Conservation (phyloP, 306 rosid genomes). For the Sicyos baderoa region DNA sequence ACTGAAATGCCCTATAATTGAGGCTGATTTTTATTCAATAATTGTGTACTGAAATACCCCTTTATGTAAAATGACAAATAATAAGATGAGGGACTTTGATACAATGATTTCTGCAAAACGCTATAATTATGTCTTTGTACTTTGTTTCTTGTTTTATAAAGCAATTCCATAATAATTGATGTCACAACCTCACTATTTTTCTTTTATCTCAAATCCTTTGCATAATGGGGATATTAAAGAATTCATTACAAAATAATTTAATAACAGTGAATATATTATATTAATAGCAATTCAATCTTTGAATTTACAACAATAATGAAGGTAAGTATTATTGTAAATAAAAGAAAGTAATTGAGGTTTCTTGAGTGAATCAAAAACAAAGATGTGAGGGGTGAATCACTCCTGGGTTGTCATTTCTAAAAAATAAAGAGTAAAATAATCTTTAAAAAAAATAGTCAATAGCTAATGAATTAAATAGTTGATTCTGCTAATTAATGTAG, state of each 20-base stretch:
- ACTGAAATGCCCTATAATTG: slow-evolving; percentile 20
- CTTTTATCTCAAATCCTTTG: background rate
- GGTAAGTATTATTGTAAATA: no score
- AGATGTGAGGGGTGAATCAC: no score
- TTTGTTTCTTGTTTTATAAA: slow-evolving; percentile 26
- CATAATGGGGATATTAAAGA: background rate
- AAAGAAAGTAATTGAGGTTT: no score
- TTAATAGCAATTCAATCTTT: no score
- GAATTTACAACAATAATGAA: no score
- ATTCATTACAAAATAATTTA: background rate
- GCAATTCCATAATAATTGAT: slow-evolving; percentile 25
- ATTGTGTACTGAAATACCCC: slow-evolving; percentile 14
- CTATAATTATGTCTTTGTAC: slow-evolving; percentile 34
- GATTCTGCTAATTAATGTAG: no score
- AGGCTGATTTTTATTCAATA: background rate
- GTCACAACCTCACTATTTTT: slow-evolving; percentile 23
- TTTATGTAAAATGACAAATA: slow-evolving; percentile 15
- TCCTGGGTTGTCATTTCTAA: no score
- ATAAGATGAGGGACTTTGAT: slow-evolving; percentile 12
- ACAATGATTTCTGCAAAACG: slow-evolving; percentile 28
- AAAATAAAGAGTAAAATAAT: no score
- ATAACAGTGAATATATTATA: no score
- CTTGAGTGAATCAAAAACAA: no score
- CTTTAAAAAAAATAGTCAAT: no score
- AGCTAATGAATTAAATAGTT: no score